Base-by-base conservation (phyloP, 495 filamentous ascomycete species). In the Penicillium robsamsonii region DNA sequence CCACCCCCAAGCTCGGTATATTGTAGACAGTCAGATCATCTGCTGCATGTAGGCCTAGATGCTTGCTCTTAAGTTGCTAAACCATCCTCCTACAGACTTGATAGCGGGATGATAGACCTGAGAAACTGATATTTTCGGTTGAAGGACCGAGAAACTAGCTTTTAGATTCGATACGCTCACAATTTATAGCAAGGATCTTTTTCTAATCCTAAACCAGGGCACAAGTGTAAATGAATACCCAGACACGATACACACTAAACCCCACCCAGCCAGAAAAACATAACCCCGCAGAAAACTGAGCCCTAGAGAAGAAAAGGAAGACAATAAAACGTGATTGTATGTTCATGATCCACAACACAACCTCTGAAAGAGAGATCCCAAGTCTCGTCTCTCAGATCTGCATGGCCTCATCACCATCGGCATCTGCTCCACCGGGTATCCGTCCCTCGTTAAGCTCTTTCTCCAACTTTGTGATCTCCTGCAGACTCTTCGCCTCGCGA, bases 361-460 rank as follows among this genome's bases (percentile, higher is more conserved):
- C 10, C 25, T 13, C 29, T 46, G 25, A 1, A 22, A 22, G 25
- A 29, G n/a, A 47, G 17, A 47, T 13, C 1, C 1, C 27, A 31
- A 17, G 10, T 12, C 29, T 1, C 8, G 12, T 31, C 27, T 33
- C 29, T 74, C 52, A 77, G 63, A 62, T 67, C 58, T 73, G 63
- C 72, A 77, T 75, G 50, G 62, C 49, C 53, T 60, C 47, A 49
- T 70, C 65, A 15, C 65, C 69, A 52, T 75, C 73, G 17, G 47
- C 61, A 61, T 77, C 61, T 33, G 86, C 77, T 37, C 85, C 89
- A 24, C 79, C 78, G 15, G 91, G 90, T 68, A 97, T 80, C 69
- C 88, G 74, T 4, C 94, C 94, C 72, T 97, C 92, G 55, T 87
- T 87, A 51, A 97, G 73, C 69, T 90, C 90, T 74, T 87, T 89